These are phyloP conservation scores for Sporisorium iseilematis-ciliati DNA, from an alignment of 1,284 basidiomycete species.

Conservation along the genomic window DNA sequence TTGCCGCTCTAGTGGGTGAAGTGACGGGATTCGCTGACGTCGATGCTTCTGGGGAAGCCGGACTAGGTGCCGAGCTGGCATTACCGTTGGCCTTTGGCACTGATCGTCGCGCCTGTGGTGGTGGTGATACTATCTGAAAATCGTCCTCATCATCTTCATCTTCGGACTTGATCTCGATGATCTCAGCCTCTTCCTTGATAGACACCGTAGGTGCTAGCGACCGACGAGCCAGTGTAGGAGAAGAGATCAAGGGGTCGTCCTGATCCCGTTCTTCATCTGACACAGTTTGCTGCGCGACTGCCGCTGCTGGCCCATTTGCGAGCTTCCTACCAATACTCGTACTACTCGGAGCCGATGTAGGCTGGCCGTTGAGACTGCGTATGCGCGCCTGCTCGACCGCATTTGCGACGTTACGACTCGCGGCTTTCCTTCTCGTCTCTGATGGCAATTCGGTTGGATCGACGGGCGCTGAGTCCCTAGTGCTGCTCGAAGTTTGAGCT, in stretches of 20 bases:
- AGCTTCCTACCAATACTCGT: not conserved
- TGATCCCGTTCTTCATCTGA: conserved; percentile 12
- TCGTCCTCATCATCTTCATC: conserved; percentile 44
- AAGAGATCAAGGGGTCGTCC: conserved; percentile 22
- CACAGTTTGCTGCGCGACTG: conserved; percentile 4
- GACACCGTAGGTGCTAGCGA: not conserved
- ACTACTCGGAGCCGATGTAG: not conserved
- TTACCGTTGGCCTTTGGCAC: not conserved
- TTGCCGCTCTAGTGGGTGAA: conserved; percentile 18
- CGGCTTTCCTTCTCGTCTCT: conserved; percentile 40
- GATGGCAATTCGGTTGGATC: conserved; percentile 48
- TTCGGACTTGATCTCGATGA: conserved; percentile 53
- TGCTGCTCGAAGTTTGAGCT: not conserved
- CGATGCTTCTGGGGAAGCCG: not conserved
- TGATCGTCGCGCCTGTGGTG: not conserved
- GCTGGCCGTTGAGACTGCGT: conserved; percentile 15
- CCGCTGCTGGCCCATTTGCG: not conserved
- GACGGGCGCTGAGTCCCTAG: not conserved
- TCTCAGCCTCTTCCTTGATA: conserved; percentile 27
- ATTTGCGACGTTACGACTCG: conserved; percentile 36
- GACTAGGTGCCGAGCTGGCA: not conserved
- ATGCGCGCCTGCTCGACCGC: conserved; percentile 40
- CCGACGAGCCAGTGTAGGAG: conserved; percentile 18
- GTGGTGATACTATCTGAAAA: conserved; percentile 36
- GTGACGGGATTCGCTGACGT: conserved; percentile 1